Percentiles rank a stretch among this genome's conserved stretches.
These are phyloP conservation scores for Pyrenophora tritici-repentis DNA, from an alignment of 2,329 filamentous ascomycete genomes.

Conservation along the genomic window DNA sequence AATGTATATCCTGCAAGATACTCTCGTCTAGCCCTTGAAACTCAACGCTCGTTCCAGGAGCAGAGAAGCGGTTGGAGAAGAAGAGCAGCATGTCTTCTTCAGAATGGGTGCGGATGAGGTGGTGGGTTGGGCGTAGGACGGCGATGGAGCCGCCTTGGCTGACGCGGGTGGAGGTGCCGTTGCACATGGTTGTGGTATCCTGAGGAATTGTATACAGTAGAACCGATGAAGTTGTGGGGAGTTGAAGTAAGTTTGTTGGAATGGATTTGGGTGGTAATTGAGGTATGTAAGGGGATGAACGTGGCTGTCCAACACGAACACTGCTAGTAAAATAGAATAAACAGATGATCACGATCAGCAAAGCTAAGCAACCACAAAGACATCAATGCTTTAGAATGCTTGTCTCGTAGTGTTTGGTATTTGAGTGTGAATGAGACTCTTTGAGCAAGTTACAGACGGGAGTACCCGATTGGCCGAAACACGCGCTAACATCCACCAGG, in stretches of 20 bases:
- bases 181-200: too few relatives aligned
- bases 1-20: conserved; percentile 16
- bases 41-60: conserved; percentile 34
- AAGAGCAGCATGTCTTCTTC: conserved; percentile 33
- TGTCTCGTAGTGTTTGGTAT: conserved; percentile 2
- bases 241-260: not conserved
- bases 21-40: conserved; percentile 28
- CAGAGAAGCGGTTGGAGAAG: conserved; percentile 35
- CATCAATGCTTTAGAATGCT: not conserved
- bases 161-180: conserved; percentile 34
- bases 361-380: not conserved
- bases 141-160: conserved; percentile 47
- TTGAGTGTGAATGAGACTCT: conserved; percentile 37
- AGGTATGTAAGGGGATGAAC: too few relatives aligned
- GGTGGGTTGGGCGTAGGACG: conserved; percentile 30
- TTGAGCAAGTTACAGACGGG: conserved; percentile 46
- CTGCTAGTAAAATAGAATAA: too few relatives aligned
- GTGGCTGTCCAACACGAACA: too few relatives aligned
- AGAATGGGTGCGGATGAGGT: conserved; percentile 7
- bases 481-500: conserved; percentile 23
- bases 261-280: too few relatives aligned
- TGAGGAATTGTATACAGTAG: too few relatives aligned
- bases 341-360: too few relatives aligned
- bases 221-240: too few relatives aligned
- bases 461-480: conserved; percentile 30